Evolutionary conservation across 192 early-diverging fungal species (phyloP), one percentile per base, ranked within the genome.

Genomic region (Rhizophlyctis rosea): DNA sequence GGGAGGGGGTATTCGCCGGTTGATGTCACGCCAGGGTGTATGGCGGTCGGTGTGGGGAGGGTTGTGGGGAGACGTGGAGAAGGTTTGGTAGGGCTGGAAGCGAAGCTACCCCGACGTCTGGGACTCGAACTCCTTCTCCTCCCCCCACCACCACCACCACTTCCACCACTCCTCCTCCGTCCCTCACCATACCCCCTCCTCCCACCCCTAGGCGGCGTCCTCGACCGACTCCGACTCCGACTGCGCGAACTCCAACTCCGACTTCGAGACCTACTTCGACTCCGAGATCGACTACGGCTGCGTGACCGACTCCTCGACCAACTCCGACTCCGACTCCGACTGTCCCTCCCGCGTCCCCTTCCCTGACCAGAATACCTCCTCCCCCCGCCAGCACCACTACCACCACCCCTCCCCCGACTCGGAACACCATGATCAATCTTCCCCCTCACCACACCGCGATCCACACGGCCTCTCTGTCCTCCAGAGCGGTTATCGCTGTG

Each of bases 1-100:
- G 77, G 73, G 1, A 79, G 58, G 33, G 68, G 73, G 53, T 73
- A 79, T 18, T 67, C 70, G 3, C 36, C 47, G 54, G 66, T 21
- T 73, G 62, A 18, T 63, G 28, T 29, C 30, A 21, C 1, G 31
- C 23, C 47, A 73, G 36, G 34, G 7, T 68, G 47, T n/a, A 33
- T 48, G 9, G 59, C 57, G 27, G 50, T 66, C 3, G 69, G 69
- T 13, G 33, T 25, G 49, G 30, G 64, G 4, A 44, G 18, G 39
- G 18, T 18, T 13, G 39, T 13, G 39, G 39, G 39, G 21, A n/a
- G 4, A 14, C 13, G 32, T 32, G 21, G 31, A 14, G 55, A 30
- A 14, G n/a, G 50, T 24, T 36, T 48, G 1, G 39, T 34, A 14
- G 64, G 50, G 13, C 36, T 65, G 21, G 63, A 56, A 1, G 63